Evolutionary conservation across 768 basidiomycete genomes (phyloP).

Genomic region (Cyclocybe cylindracea): DNA sequence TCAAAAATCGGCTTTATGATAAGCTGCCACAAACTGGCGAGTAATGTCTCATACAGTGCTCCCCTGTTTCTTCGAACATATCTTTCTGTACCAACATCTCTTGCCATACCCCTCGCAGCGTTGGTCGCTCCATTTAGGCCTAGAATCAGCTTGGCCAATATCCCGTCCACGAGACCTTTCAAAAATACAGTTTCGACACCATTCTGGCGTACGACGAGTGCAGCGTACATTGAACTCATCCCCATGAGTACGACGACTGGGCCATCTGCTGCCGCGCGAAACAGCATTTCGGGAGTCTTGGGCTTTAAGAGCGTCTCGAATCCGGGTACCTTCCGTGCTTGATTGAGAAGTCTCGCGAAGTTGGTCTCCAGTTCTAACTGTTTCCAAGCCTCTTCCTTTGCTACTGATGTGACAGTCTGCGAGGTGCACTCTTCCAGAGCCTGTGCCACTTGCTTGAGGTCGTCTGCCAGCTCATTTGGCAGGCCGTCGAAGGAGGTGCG

Average conservation of each 20-base stretch:
- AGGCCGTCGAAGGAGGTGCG: slow-evolving; percentile 9
- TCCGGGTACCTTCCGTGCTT: slow-evolving; percentile 6
- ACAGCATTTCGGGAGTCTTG: slow-evolving; percentile 3
- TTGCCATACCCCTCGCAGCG: background rate
- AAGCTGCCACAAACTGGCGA: slow-evolving; percentile 3
- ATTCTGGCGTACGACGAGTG: slow-evolving; percentile 4
- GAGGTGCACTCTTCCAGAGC: slow-evolving; percentile 10
- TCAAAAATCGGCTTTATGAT: slow-evolving; percentile 6
- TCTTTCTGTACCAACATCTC: background rate
- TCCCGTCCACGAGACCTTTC: background rate
- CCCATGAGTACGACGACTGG: slow-evolving; percentile 9
- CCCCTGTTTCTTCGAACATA: background rate
- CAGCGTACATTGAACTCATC: slow-evolving; percentile 8
- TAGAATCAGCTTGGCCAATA: background rate
- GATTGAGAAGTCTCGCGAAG: slow-evolving; percentile 2
- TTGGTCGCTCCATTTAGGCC: slow-evolving; percentile 8
- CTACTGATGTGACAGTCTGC: background rate
- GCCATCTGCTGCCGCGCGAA: slow-evolving; percentile 4
- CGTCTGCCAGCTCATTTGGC: slow-evolving; percentile 5
- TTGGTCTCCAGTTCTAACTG: slow-evolving; percentile 9
- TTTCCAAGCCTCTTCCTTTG: slow-evolving; percentile 3
- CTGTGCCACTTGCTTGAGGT: background rate
- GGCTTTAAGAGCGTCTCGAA: slow-evolving; percentile 11
- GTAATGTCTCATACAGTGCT: background rate
- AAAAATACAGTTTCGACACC: slow-evolving; percentile 10